A percentile compares a stretch with the other conserved stretches of the same genome.
These are phyloP conservation scores for Globisporangium heterothallicum DNA, from an alignment of 352 stramenopile genomes.

Conservation along the genomic window DNA sequence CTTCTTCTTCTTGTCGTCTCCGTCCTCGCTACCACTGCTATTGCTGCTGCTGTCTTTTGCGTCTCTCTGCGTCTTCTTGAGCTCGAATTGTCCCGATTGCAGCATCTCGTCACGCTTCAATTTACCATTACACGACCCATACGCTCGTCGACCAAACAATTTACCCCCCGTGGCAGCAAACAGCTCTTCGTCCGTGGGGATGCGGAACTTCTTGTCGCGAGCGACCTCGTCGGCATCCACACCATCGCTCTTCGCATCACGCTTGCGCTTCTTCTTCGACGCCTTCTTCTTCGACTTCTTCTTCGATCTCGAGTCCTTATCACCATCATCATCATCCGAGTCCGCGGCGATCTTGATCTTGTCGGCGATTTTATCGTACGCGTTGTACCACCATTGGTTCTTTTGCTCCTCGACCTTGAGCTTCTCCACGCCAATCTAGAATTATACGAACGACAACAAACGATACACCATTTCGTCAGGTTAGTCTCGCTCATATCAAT, in stretches of 20 bases:
- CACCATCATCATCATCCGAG: slow-evolving; percentile 41
- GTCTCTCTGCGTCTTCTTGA: slow-evolving; percentile 8
- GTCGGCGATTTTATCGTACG: slow-evolving; percentile 80
- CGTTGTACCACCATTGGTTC: slow-evolving; percentile 88
- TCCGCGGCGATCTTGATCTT: slow-evolving; percentile 82
- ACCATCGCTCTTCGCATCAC: slow-evolving; percentile 10
- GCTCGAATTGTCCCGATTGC: slow-evolving; percentile 21
- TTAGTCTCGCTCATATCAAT: no score
- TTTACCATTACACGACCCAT: slow-evolving; percentile 85
- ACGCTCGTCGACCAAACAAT: slow-evolving; percentile 92
- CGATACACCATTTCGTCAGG: no score
- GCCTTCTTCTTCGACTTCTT: slow-evolving; percentile 50
- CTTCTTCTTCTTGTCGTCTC: slow-evolving; percentile 17
- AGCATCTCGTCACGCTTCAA: slow-evolving; percentile 73
- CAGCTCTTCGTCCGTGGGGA: slow-evolving; percentile 93
- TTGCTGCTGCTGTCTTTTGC: slow-evolving; percentile 14
- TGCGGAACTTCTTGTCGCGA: slow-evolving; percentile 47
- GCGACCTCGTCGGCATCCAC: slow-evolving; percentile 22
- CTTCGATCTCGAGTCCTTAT: slow-evolving; percentile 43
- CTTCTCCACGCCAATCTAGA: slow-evolving; percentile 72
- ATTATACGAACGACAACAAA: neutral
- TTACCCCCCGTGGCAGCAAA: slow-evolving; percentile 94
- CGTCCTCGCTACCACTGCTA: slow-evolving; percentile 3
- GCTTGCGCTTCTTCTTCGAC: slow-evolving; percentile 32
- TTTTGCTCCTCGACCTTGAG: slow-evolving; percentile 55